phyloP scores from a whole-genome alignment of 2,329 filamentous ascomycete genomes.

The Stagonosporopsis rhizophila region DNA sequence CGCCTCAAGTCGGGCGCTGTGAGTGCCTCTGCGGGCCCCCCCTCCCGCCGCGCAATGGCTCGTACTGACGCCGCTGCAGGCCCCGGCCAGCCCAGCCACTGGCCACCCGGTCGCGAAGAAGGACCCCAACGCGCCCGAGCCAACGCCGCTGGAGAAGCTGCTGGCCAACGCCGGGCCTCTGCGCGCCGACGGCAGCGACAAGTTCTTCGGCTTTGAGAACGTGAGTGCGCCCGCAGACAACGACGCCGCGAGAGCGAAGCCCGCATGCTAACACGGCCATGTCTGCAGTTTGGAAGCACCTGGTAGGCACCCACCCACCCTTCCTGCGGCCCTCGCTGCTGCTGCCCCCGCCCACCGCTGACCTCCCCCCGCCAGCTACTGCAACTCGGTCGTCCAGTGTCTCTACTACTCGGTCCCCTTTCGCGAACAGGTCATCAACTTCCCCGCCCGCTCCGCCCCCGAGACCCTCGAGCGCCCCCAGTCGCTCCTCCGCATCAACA shows the following conservation, averaged over 20 bases:
- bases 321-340: conserved; percentile 24
- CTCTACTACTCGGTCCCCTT: conserved; percentile 96
- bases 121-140: conserved; percentile 63
- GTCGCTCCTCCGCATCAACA: conserved; percentile 50
- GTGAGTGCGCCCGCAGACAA: conserved; percentile 67
- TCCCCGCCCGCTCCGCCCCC: conserved; percentile 75
- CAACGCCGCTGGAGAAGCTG: conserved; percentile 73
- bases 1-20: conserved; percentile 60
- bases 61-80: conserved; percentile 46
- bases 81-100: conserved; percentile 55
- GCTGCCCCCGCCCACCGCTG: conserved; percentile 9
- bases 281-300: conserved; percentile 87
- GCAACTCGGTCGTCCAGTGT: conserved; percentile 97
- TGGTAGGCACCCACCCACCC: conserved; percentile 66
- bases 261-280: conserved; percentile 5
- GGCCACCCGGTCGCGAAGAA: conserved; percentile 62
- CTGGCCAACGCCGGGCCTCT: conserved; percentile 83
- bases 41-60: conserved; percentile 28
- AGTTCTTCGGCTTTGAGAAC: conserved; percentile 98
- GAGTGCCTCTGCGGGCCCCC: conserved; percentile 33
- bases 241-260: not conserved
- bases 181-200: conserved; percentile 88
- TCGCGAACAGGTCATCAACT: conserved; percentile 91
- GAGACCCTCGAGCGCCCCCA: conserved; percentile 69
- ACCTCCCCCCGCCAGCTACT: conserved; percentile 71